Evolutionary conservation across 306 rosid genomes (phyloP).

Genomic region (Cicer judaicum): DNA sequence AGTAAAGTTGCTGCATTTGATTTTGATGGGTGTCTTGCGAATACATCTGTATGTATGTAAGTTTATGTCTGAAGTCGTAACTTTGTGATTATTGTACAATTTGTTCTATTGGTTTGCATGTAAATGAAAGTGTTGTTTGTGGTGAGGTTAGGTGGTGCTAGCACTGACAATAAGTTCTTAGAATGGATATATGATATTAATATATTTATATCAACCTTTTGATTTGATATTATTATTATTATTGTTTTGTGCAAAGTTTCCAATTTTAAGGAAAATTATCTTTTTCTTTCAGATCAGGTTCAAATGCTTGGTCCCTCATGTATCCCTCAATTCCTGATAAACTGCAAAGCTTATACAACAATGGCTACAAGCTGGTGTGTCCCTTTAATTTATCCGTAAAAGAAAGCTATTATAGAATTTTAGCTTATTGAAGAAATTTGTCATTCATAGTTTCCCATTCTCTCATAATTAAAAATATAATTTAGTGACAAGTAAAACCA

Average conservation of each 20-base stretch:
- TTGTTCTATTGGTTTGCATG: constrained; percentile 17
- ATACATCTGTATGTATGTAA: constrained; percentile 70
- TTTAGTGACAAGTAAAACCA: too few species aligned
- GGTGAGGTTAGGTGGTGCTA: constrained; percentile 19
- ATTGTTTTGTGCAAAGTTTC: background rate
- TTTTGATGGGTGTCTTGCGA: constrained; percentile 95
- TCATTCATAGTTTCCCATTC: background rate
- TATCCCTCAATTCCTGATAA: constrained; percentile 80
- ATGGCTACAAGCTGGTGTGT: constrained; percentile 93
- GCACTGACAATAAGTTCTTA: constrained; percentile 3
- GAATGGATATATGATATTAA: constrained; percentile 18
- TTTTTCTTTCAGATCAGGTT: constrained; percentile 69
- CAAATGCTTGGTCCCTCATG: constrained; percentile 90
- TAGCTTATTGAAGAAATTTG: constrained; percentile 13
- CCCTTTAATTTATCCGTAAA: constrained; percentile 28
- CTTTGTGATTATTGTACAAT: constrained; percentile 7
- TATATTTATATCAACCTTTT: constrained; percentile 22
- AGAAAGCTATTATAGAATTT: constrained; percentile 9
- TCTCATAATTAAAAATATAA: too few species aligned
- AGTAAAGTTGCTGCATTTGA: constrained; percentile 98
- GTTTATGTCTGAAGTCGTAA: constrained; percentile 22
- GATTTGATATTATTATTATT: constrained; percentile 4
- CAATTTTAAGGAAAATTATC: background rate
- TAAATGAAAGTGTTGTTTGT: constrained; percentile 13
- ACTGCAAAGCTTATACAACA: constrained; percentile 72